Base-by-base conservation (phyloP, 1,139 yeast genomes). In the Arxiozyma heterogenica region DNA sequence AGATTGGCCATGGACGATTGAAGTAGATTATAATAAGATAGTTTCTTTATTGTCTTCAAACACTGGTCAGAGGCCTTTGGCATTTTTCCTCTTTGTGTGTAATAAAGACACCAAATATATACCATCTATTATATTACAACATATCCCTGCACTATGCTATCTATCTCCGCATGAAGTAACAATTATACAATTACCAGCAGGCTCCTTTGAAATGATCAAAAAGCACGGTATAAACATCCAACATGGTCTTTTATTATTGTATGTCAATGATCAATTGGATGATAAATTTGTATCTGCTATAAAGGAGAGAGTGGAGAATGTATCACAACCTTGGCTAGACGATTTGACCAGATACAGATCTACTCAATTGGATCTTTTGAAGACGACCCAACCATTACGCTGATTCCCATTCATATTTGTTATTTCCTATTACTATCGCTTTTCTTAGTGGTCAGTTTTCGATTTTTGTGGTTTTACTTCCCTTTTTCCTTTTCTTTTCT, bases 181-280 rank as follows among this genome's bases (percentile, higher is more conserved):
- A 11, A 45, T 66, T 43, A 62, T 65, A 22, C 68, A 65, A 50
- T 54, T 66, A 49, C 69, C 69, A 17, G 56, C 53, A 21, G 64
- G 65, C 21, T 56, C 67, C 15, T 42, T 25, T 27, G 47, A 54
- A 38, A 42, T 52, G 18, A 53, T 44, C 41, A 51, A 52, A 20
- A 58, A 49, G 17, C 30, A 52, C 7, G 39, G 8, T 8, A 20
- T 57, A 0, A 39, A 39, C 1, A n/a, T 53, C 8, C 58, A 58
- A 38, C 60, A 64, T 42, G 67, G 70, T 6, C 50, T 64, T 52
- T 50, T 66, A 23, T 56, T 67, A 45, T 42, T 64, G 41, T 57
- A 53, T 30, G 51, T 58, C 48, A 57, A 59, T 44, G 59, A 57
- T 22, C 57, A 61, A 49, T 30, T 62, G 18, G 64, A 64, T 50